These are phyloP conservation scores for Alternaria ethzedia DNA, from an alignment of 2,329 filamentous ascomycete genomes.

Conservation along the genomic window DNA sequence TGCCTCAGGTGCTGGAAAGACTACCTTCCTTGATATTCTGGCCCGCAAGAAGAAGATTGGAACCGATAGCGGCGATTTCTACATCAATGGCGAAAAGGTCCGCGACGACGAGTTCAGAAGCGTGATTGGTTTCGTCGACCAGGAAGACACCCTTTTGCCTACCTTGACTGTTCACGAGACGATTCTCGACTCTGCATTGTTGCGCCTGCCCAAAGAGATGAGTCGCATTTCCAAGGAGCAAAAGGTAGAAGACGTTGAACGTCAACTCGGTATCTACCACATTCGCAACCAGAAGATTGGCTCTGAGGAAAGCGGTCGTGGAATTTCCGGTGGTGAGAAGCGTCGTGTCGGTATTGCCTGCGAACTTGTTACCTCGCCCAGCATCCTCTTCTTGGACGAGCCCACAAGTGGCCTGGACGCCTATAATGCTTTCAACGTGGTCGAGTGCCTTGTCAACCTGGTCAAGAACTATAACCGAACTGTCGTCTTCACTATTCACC, in stretches of 20 bases:
- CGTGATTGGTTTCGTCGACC: slow-evolving; percentile 95
- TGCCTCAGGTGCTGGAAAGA: slow-evolving; percentile 95
- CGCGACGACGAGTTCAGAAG: slow-evolving; percentile 83
- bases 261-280: slow-evolving; percentile 90
- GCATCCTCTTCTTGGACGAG: slow-evolving; percentile 95
- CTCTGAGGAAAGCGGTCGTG: slow-evolving; percentile 92
- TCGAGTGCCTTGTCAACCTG: slow-evolving; percentile 92
- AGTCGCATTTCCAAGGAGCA: slow-evolving; percentile 85
- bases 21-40: slow-evolving; percentile 93
- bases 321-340: slow-evolving; percentile 97
- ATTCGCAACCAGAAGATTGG: slow-evolving; percentile 96
- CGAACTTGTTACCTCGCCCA: slow-evolving; percentile 95
- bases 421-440: slow-evolving; percentile 97
- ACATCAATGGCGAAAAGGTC: slow-evolving; percentile 91
- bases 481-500: slow-evolving; percentile 97
- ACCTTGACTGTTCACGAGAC: slow-evolving; percentile 98
- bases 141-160: slow-evolving; percentile 95
- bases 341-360: slow-evolving; percentile 95
- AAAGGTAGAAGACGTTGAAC: slow-evolving; percentile 89
- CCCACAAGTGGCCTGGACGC: slow-evolving; percentile 95
- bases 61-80: slow-evolving; percentile 77
- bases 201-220: slow-evolving; percentile 94
- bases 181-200: slow-evolving; percentile 89
- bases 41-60: slow-evolving; percentile 97
- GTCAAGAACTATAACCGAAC: slow-evolving; percentile 97